phyloP scores from a whole-genome alignment of 2,329 filamentous ascomycete species.

The Bipolaris victoriae region DNA sequence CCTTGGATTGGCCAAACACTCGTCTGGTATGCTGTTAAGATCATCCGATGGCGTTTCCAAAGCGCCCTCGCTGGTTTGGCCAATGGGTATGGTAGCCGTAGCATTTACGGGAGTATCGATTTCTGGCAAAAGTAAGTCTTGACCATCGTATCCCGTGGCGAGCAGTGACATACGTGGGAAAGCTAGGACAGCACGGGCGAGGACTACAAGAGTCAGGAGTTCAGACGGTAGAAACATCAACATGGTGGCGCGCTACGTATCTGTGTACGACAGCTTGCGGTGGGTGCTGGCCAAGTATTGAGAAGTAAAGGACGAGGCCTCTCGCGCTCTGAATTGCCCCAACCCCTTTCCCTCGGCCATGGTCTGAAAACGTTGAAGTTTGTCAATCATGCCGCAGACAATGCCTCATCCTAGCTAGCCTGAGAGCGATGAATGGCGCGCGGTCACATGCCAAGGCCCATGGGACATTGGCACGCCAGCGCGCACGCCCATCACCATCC shows the following conservation, averaged over 20 bases:
- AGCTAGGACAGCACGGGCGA: slow-evolving; percentile 15
- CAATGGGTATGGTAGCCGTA: slow-evolving; percentile 6
- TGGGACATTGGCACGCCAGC: neutral
- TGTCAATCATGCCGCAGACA: slow-evolving; percentile 6
- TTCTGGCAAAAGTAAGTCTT: slow-evolving; percentile 10
- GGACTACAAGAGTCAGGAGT: slow-evolving; percentile 22
- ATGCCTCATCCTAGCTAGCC: slow-evolving; percentile 11
- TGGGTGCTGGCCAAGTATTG: neutral
- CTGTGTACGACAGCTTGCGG: neutral
- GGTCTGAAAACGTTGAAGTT: slow-evolving; percentile 6
- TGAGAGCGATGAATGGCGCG: slow-evolving; percentile 1
- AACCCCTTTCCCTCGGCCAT: slow-evolving; percentile 2
- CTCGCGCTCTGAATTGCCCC: neutral
- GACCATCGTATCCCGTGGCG: neutral
- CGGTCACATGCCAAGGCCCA: slow-evolving; percentile 7
- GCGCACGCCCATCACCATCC: neutral
- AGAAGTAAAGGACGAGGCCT: neutral
- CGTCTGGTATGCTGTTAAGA: neutral
- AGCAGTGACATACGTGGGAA: slow-evolving; percentile 18
- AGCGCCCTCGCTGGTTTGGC: neutral
- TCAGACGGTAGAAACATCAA: slow-evolving; percentile 21
- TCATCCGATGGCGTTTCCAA: neutral
- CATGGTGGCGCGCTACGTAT: neutral
- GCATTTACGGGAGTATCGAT: slow-evolving; percentile 3
- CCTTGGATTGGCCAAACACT: slow-evolving; percentile 3